A percentile compares a stretch with the other conserved stretches of the same genome.
These are phyloP conservation scores for Grosmannia penicillata DNA, from an alignment of 2,329 filamentous ascomycete species.

Conservation along the genomic window DNA sequence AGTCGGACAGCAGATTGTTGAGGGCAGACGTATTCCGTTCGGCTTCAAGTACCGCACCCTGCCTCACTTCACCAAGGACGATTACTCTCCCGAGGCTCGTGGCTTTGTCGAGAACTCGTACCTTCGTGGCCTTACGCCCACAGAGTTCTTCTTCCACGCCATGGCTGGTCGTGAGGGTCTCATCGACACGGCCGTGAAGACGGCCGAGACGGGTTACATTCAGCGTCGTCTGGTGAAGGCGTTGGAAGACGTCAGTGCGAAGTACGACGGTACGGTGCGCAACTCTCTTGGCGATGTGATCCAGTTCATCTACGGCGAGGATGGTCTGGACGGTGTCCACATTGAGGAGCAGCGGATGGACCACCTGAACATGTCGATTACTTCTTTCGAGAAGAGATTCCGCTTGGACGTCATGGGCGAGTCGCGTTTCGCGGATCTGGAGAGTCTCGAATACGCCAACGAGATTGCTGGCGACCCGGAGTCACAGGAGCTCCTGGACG, in stretches of 20 bases:
- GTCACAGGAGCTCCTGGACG: conserved; percentile 73
- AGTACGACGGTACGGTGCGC: conserved; percentile 92
- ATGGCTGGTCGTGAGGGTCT: conserved; percentile 99
- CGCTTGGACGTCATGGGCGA: conserved; percentile 74
- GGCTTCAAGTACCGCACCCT: conserved; percentile 97
- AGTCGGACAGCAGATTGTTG: conserved; percentile 94
- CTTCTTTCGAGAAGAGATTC: conserved; percentile 67
- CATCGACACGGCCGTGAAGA: conserved; percentile 98
- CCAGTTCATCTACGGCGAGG: conserved; percentile 95
- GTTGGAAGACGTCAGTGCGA: conserved; percentile 91
- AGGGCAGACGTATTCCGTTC: conserved; percentile 97
- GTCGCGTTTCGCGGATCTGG: conserved; percentile 39
- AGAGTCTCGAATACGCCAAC: conserved; percentile 71
- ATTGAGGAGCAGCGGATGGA: conserved; percentile 92
- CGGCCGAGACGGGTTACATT: conserved; percentile 96
- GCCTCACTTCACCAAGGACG: conserved; percentile 97
- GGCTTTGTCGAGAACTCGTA: conserved; percentile 99
- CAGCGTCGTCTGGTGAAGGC: conserved; percentile 97
- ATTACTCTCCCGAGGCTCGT: conserved; percentile 92
- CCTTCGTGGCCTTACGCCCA: conserved; percentile 82
- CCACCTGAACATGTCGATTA: conserved; percentile 65
- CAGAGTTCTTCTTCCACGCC: conserved; percentile 98
- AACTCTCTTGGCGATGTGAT: conserved; percentile 95
- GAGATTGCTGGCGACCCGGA: conserved; percentile 79
- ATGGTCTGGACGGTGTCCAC: conserved; percentile 81